These are phyloP conservation scores for Candida maesae DNA, from an alignment of 805 yeast genomes.

Conservation along the genomic window DNA sequence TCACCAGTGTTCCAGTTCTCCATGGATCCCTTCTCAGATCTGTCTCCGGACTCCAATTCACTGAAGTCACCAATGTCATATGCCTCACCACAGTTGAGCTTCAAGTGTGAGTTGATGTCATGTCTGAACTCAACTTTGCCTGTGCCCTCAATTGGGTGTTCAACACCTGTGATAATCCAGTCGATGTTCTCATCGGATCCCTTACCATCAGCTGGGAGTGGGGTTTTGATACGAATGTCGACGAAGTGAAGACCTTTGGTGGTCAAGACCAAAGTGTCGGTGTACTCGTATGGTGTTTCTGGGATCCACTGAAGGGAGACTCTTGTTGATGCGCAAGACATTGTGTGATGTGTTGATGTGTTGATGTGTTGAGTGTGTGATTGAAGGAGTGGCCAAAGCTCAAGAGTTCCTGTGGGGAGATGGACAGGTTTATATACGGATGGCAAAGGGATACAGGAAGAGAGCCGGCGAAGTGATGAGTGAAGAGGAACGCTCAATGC, in stretches of 20 bases:
- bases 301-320: slow-evolving; percentile 52
- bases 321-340: slow-evolving; percentile 38
- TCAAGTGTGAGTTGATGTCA: slow-evolving; percentile 23
- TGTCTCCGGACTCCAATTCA: slow-evolving; percentile 35
- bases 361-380: not conserved
- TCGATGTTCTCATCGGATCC: slow-evolving; percentile 17
- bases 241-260: slow-evolving; percentile 43
- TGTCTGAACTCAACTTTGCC: slow-evolving; percentile 23
- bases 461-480: too few species aligned
- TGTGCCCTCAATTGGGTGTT: slow-evolving; percentile 20
- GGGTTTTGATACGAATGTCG: slow-evolving; percentile 37
- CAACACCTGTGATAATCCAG: slow-evolving; percentile 33
- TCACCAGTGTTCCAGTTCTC: slow-evolving; percentile 40
- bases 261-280: slow-evolving; percentile 46
- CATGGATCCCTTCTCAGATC: slow-evolving; percentile 52
- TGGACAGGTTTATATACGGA: too few species aligned
- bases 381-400: too few species aligned
- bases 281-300: slow-evolving; percentile 36
- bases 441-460: too few species aligned
- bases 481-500: not conserved
- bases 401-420: too few species aligned
- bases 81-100: slow-evolving; percentile 22
- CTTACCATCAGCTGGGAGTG: slow-evolving; percentile 7
- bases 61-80: slow-evolving; percentile 40
- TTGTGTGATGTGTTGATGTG: slow-evolving; percentile 1